Conservation (phyloP, 345 rosid species). For the Cardamine resedifolia region DNA sequence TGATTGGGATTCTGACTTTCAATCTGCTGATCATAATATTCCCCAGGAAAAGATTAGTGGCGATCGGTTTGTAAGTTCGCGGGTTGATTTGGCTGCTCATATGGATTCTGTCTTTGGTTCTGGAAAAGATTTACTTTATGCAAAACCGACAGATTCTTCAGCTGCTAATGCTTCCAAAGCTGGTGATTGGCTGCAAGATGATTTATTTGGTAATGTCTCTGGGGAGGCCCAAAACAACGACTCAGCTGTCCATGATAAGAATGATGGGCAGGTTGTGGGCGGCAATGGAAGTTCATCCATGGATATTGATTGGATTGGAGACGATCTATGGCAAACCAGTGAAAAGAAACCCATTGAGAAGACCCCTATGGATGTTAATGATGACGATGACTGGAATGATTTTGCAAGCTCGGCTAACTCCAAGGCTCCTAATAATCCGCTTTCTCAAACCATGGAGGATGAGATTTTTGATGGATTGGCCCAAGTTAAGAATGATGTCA, state of each 20-base stretch:
- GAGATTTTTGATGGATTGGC: slow-evolving; percentile 25
- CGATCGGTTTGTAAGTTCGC: slow-evolving; percentile 48
- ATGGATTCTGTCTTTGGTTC: slow-evolving; percentile 64
- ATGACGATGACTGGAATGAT: slow-evolving; percentile 72
- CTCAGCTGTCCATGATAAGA: slow-evolving; percentile 20
- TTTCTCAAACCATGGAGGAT: slow-evolving; percentile 26
- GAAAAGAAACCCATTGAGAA: slow-evolving; percentile 33
- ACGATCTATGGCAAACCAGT: slow-evolving; percentile 40
- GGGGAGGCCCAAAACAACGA: slow-evolving; percentile 33
- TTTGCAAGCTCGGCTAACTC: slow-evolving; percentile 56
- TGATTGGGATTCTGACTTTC: slow-evolving; percentile 56
- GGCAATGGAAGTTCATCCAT: slow-evolving; percentile 42
- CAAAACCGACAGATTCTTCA: slow-evolving; percentile 36
- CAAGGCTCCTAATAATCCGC: slow-evolving; percentile 36
- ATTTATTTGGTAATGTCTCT: slow-evolving; percentile 40
- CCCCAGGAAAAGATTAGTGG: slow-evolving; percentile 38
- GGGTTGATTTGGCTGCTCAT: slow-evolving; percentile 55
- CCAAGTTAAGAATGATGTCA: slow-evolving; percentile 19
- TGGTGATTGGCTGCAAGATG: slow-evolving; percentile 55
- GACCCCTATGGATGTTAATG: slow-evolving; percentile 21
- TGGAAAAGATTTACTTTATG: slow-evolving; percentile 39
- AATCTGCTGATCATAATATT: slow-evolving; percentile 42
- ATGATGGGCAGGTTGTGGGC: slow-evolving; percentile 23
- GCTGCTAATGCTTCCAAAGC: slow-evolving; percentile 39
- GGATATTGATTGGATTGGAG: slow-evolving; percentile 48